Evolutionary conservation across 495 filamentous ascomycete genomes (phyloP), one percentile per base, ranked within the genome.

Genomic region (Cryomyces minteri): DNA sequence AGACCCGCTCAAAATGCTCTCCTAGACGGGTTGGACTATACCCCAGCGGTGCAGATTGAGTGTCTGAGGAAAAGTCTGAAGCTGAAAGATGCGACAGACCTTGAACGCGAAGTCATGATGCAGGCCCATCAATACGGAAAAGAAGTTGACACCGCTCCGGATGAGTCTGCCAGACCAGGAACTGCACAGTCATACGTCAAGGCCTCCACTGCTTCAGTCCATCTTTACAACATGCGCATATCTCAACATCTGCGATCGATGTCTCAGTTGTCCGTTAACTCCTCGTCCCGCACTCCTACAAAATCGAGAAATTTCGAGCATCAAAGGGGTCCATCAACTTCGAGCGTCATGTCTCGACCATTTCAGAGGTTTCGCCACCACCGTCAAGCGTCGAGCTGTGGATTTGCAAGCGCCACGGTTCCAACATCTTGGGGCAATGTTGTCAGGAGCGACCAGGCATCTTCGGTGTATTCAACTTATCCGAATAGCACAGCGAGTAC

Each of bases 171-270:
- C 3, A 12, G 12, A 12, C 34, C 12, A 37, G 34, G 12, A 12
- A 37, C 34, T 37, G 34, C 8, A 12, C 9, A 9, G 34, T 9
- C 8, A 1, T 9, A 37, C 9, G 9, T 12, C 9, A 37, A 37
- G 34, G 8, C 1, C 9, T 41, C 10, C 40, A 41, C 9, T 9
- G 28, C 40, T 8, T 58, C 55, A 31, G 48, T 58, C 9, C 55
- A 58, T 43, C 48, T 58, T 4, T 50, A 56, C 39, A 56, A 47
- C 32, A 56, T 58, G 53, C 42, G 52, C 4, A 56, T 58, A 25
- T 58, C 53, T 6, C 51, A 52, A 18, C 55, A 55, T 43, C 39
- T 58, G 8, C 53, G 55, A 11, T 55, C 55, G 12, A 46, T 33
- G 9, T 58, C 55, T 4, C 34, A 48, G 14, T 44, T 56, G 4